Evolutionary conservation across 2,329 filamentous ascomycete species (phyloP).

Genomic region (Trichoderma sp.): DNA sequence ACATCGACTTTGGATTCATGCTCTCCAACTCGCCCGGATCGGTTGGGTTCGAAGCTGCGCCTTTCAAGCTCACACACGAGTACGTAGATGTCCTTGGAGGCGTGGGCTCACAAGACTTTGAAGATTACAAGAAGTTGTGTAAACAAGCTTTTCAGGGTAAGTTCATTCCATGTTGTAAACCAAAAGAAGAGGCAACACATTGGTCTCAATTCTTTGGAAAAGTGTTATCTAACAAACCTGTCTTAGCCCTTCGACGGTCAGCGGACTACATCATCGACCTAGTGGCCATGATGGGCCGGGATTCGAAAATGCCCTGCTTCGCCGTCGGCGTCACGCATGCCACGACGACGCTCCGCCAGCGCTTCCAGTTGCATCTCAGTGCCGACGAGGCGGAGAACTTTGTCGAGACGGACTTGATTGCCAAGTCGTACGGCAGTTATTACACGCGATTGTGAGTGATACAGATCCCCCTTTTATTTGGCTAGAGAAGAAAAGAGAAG

Average conservation of each 20-base stretch:
- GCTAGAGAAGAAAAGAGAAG: not conserved
- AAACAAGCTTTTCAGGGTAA: slow-evolving; percentile 80
- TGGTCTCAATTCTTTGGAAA: too few species aligned
- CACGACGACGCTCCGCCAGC: slow-evolving; percentile 67
- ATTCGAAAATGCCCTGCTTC: slow-evolving; percentile 85
- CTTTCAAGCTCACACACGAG: slow-evolving; percentile 83
- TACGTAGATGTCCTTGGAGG: slow-evolving; percentile 84
- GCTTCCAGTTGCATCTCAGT: slow-evolving; percentile 81
- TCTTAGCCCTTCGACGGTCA: slow-evolving; percentile 68
- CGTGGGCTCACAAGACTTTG: slow-evolving; percentile 66
- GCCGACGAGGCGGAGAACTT: slow-evolving; percentile 79
- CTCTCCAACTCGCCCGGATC: slow-evolving; percentile 81
- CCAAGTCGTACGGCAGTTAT: slow-evolving; percentile 82
- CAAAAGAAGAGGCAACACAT: not conserved
- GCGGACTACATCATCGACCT: slow-evolving; percentile 81
- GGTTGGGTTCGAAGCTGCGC: slow-evolving; percentile 83
- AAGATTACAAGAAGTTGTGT: slow-evolving; percentile 75
- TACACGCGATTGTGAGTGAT: slow-evolving; percentile 75
- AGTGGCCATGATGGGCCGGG: slow-evolving; percentile 80
- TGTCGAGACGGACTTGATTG: slow-evolving; percentile 77
- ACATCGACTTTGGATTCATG: slow-evolving; percentile 92
- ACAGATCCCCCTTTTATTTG: not conserved
- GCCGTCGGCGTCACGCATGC: slow-evolving; percentile 71
- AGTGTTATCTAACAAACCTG: slow-evolving; percentile 23
- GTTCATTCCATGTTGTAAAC: slow-evolving; percentile 26